Evolutionary conservation across 257 asterid species (phyloP).

Genomic region (Solanum peruvianum): DNA sequence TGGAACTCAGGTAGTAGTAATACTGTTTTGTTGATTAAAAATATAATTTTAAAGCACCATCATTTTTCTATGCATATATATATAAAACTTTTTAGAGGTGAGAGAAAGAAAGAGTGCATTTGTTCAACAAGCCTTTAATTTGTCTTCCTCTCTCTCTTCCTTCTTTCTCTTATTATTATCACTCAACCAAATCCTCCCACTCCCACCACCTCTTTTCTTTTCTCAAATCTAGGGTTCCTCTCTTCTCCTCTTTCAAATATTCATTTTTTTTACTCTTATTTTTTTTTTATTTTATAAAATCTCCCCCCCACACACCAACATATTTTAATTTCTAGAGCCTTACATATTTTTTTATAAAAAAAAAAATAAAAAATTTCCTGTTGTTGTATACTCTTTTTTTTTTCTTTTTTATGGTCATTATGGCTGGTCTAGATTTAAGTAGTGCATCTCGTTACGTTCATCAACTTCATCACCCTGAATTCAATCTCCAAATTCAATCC

Average conservation of each 20-base stretch:
- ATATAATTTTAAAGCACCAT: background rate
- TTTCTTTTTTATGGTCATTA: conserved; percentile 13
- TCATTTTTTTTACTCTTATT: background rate
- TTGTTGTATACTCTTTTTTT: background rate
- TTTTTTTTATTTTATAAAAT: background rate
- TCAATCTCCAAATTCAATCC: conserved; percentile 32
- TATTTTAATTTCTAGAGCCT: background rate
- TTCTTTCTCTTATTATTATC: background rate
- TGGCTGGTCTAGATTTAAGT: conserved; percentile 82
- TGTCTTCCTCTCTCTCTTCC: background rate
- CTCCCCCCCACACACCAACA: background rate
- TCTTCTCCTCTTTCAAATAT: background rate
- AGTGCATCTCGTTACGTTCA: conserved; percentile 50
- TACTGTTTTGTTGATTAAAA: background rate
- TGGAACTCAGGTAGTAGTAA: background rate
- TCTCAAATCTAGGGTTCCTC: background rate
- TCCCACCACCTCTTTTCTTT: background rate
- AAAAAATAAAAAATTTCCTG: background rate
- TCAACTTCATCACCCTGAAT: conserved; percentile 44
- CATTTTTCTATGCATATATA: background rate
- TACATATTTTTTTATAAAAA: background rate
- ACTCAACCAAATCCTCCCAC: conserved; percentile 1
- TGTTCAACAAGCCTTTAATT: background rate
- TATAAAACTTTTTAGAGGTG: background rate
- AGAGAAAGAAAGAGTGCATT: background rate